Conservation (phyloP, 2,329 filamentous ascomycete genomes). For the Rhynchosporium graminicola region DNA sequence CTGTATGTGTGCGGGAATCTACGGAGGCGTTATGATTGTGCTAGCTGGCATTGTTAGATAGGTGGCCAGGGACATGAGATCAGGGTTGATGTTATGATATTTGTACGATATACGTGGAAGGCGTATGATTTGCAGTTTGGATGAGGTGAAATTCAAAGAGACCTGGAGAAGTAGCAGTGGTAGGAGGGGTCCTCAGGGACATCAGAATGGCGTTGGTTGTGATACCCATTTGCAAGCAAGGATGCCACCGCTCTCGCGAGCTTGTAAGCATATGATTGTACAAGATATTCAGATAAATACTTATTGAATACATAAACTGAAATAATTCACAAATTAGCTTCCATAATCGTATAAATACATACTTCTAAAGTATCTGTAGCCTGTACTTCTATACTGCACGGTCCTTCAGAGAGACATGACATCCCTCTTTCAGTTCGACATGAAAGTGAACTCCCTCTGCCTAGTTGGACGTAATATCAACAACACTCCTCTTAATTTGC, state of each 20-base stretch:
- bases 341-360: too few relatives aligned
- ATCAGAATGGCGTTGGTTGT: conserved; percentile 6
- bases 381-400: too few relatives aligned
- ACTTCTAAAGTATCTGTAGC: too few relatives aligned
- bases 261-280: neutral
- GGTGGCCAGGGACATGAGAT: neutral
- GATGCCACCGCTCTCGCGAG: neutral
- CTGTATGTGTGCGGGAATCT: conserved; percentile 34
- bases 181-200: neutral
- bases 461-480: too few relatives aligned
- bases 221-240: conserved; percentile 17
- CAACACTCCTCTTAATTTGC: too few relatives aligned
- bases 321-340: too few relatives aligned
- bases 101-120: neutral
- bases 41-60: conserved; percentile 35
- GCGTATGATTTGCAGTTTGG: neutral
- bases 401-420: too few relatives aligned
- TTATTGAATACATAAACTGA: too few relatives aligned
- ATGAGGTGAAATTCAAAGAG: neutral
- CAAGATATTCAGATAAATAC: too few relatives aligned
- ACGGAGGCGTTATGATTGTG: conserved; percentile 36
- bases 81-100: neutral
- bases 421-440: too few relatives aligned
- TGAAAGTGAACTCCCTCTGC: too few relatives aligned
- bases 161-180: neutral